Base-by-base conservation (phyloP, 208 protist genomes). In the Tritrichomonas foetus region DNA sequence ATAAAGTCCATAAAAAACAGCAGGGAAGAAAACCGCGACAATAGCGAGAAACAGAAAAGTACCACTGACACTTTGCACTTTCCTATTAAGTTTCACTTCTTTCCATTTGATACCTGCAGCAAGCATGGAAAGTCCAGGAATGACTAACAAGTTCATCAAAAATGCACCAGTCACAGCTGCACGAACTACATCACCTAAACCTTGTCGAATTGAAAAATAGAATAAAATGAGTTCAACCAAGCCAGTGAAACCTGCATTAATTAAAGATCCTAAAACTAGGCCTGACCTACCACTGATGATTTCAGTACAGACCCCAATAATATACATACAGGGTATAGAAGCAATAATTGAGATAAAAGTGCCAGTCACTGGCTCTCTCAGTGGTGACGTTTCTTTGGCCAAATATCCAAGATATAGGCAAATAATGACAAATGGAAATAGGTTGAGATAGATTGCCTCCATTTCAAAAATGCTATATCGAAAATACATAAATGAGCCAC, bases 161-260 rank as follows among this genome's bases (percentile, higher is more conserved):
- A 82, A 82, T 25, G 74, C 74, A 47, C 74, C 74, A 22, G 74
- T 82, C 20, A 82, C 74, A 8, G 74, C 74, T 30, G 74, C 33
- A 16, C 41, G 74, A 27, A 82, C 74, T 11, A 82, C 74, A 20
- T 82, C 33, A 3, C 74, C 74, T 3, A 82, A 20, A n/a, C 74
- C 74, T 50, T 82, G 44, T 39, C 41, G 33, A 39, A 82, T 82
- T 20, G 74, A 82, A 39, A 82, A 82, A 39, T 50, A 82, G 74
- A 82, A 82, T 50, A 82, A 41, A 82, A 82, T 82, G 3, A 82
- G 22, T 50, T 82, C 74, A 41, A 82, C 74, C 0, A 82, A 30
- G 41, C 74, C 74, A 14, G 74, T 82, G 74, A 82, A 82, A 30
- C 74, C 74, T n/a, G 74, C 74, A 41, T 82, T 82, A 41, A 82